Evolutionary conservation across 83 land plant genomes (phyloP).

Genomic region (Thuja plicata): DNA sequence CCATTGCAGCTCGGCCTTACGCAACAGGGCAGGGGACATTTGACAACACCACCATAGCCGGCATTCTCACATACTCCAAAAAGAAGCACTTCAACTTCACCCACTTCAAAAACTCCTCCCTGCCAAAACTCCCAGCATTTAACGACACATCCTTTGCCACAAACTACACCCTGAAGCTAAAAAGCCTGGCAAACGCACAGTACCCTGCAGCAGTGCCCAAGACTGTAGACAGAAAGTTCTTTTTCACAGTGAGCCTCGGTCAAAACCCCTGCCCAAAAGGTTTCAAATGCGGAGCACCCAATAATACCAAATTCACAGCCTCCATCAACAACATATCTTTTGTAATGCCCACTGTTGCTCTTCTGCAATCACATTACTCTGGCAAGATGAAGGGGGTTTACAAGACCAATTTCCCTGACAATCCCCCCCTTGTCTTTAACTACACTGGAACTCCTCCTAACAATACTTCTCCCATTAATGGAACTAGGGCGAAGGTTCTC

Average conservation of each 20-base stretch:
- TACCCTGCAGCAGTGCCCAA: conserved; percentile 56
- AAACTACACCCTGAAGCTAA: conserved; percentile 28
- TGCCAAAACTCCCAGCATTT: conserved; percentile 42
- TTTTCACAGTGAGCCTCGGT: conserved; percentile 61
- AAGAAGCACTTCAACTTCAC: not conserved
- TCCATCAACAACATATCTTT: conserved; percentile 63
- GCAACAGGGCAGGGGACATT: conserved; percentile 33
- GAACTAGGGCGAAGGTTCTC: conserved; percentile 37
- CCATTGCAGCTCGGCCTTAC: conserved; percentile 30
- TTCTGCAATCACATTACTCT: conserved; percentile 45
- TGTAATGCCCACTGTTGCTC: conserved; percentile 37
- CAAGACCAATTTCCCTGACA: conserved; percentile 41
- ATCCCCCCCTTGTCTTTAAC: conserved; percentile 41
- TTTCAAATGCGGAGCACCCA: conserved; percentile 35
- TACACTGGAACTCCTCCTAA: conserved; percentile 44
- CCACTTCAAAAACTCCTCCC: not conserved
- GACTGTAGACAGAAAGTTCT: conserved; percentile 41
- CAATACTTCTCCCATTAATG: conserved; percentile 34
- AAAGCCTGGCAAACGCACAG: conserved; percentile 30
- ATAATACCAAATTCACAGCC: conserved; percentile 40
- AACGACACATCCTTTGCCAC: conserved; percentile 37
- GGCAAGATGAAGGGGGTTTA: conserved; percentile 40
- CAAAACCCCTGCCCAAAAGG: conserved; percentile 32
- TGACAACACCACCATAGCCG: conserved; percentile 46
- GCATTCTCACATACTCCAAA: conserved; percentile 26